Base-by-base conservation (phyloP, 2,329 filamentous ascomycete species). In the Fusarium burgessii region DNA sequence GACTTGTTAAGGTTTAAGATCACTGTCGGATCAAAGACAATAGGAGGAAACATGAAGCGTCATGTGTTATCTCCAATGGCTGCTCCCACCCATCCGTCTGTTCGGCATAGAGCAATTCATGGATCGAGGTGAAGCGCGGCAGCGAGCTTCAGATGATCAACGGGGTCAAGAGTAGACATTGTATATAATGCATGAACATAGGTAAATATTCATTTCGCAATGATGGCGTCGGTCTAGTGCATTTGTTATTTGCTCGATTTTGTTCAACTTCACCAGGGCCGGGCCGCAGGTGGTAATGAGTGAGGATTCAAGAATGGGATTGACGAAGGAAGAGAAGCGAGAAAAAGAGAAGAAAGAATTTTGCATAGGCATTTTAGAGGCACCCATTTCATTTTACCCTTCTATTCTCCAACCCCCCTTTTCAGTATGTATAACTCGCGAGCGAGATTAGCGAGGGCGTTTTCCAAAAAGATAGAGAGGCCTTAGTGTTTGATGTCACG, bases 1-100 rank as follows among this genome's bases (percentile, higher is more conserved):
- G 83, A 90, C 73, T 76, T 90, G 57, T 81, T 89, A 20, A 80
- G 83, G 59, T 82, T 86, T 27, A 78, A 77, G 23, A 76, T 88
- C 40, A 80, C 85, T 55, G 66, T 82, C 15, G 80, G 78, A 13
- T 72, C 74, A 11, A 76, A 76, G 7, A 62, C 73, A 6, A 58
- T 80, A 38, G 80, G 79, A 49, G 66, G 76, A 25, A 74, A 68
- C 25, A 46, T 60, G 7, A 78, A 76, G 50, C 73, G 76, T 5
- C 49, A 66, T 54, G 40, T 66, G 51, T 12, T 42, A 15, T 41
- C 49, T 20, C 43, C 35, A 7, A 25, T 50, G n/a, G 43, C 45
- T 43, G 43, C 35, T 17, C 52, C 35, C n/a, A 35, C 50, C 32
- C 50, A 62, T 40, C 41, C 38, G 32, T 35, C 46, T n/a, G 42